phyloP scores from a whole-genome alignment of 177 flowering plant species.

The Vitis hybrid region DNA sequence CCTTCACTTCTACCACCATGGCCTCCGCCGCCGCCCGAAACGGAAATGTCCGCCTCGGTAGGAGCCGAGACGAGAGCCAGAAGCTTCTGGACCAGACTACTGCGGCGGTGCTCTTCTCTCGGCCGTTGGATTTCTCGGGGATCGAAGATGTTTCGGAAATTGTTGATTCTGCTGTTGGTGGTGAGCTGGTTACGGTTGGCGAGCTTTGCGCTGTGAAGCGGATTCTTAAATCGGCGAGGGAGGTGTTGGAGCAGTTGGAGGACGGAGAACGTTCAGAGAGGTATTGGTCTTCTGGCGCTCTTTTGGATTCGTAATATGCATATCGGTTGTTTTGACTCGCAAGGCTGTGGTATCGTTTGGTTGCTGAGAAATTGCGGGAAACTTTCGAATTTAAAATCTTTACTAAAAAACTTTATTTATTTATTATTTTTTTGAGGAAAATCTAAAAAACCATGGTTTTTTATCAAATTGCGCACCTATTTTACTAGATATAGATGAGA shows the following conservation, averaged over 20 bases:
- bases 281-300: constrained; percentile 17
- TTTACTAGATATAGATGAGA: too few species aligned
- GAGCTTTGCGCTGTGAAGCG: constrained; percentile 67
- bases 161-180: constrained; percentile 44
- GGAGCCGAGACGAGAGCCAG: constrained; percentile 52
- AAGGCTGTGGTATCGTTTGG: too few species aligned
- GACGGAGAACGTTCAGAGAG: constrained; percentile 26
- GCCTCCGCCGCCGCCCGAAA: constrained; percentile 40
- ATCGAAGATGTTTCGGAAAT: constrained; percentile 64
- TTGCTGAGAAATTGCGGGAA: too few species aligned
- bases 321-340: neutral
- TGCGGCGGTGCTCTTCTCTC: constrained; percentile 49
- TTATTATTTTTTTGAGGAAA: too few species aligned
- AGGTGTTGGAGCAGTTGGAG: constrained; percentile 50
- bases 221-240: constrained; percentile 57
- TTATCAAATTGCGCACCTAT: too few species aligned
- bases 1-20: constrained; percentile 83
- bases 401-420: too few species aligned
- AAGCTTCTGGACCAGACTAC: constrained; percentile 72
- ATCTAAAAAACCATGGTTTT: too few species aligned
- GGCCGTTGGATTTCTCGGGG: constrained; percentile 62
- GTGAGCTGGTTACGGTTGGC: constrained; percentile 41
- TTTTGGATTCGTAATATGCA: neutral
- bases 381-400: too few species aligned
- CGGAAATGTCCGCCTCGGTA: constrained; percentile 59